Evolutionary conservation across 768 basidiomycete species (phyloP).

Genomic region (Cyclocybe cylindracea): DNA sequence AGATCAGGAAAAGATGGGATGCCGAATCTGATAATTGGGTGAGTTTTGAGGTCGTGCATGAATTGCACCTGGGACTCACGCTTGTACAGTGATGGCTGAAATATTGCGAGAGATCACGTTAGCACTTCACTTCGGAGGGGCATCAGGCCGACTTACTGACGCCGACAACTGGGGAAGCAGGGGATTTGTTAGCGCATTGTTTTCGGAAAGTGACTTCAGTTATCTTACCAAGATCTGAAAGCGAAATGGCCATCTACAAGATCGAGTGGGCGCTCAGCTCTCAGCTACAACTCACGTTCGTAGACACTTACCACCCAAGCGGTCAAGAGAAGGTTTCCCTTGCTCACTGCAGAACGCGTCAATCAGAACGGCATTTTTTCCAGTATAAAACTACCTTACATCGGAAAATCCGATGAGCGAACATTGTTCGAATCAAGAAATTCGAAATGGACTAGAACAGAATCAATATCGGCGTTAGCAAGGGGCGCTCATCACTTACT

Average conservation of each 20-base stretch:
- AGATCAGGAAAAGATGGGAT: slow-evolving; percentile 38
- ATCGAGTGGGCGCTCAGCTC: neutral
- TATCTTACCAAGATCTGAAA: slow-evolving; percentile 46
- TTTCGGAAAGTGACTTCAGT: neutral
- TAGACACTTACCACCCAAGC: slow-evolving; percentile 45
- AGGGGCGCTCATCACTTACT: slow-evolving; percentile 31
- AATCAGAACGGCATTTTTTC: no score
- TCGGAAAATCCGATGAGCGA: slow-evolving; percentile 49
- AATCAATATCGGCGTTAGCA: neutral
- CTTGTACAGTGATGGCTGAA: slow-evolving; percentile 53
- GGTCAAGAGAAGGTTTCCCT: slow-evolving; percentile 41
- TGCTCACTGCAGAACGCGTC: slow-evolving; percentile 37
- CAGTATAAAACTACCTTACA: slow-evolving; percentile 33
- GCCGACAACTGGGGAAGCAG: slow-evolving; percentile 30
- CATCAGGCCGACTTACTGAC: slow-evolving; percentile 30
- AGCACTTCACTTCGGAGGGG: neutral
- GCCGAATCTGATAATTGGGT: slow-evolving; percentile 32
- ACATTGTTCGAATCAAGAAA: slow-evolving; percentile 53
- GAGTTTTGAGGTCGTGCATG: neutral
- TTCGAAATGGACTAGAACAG: slow-evolving; percentile 44
- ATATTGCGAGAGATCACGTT: neutral
- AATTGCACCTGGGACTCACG: slow-evolving; percentile 32
- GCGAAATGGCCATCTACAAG: slow-evolving; percentile 36
- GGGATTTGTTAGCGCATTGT: neutral
- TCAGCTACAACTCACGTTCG: neutral